Conservation (phyloP, 169 alveolate species). For the Plasmodium sp. region DNA sequence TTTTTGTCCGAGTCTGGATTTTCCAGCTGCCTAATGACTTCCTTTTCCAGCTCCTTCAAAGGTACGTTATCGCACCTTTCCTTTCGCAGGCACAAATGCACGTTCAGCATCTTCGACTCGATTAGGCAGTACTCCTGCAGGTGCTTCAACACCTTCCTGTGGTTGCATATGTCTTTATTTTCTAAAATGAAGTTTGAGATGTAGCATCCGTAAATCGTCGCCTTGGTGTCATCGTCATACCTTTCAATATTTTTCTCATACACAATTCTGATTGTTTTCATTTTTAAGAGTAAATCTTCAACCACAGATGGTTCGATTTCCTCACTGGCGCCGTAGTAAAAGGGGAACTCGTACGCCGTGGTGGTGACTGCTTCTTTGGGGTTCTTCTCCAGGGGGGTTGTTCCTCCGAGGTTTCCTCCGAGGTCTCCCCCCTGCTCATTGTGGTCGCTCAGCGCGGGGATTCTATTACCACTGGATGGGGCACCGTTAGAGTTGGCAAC, state of each 20-base stretch:
- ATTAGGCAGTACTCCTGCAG: conserved; percentile 42
- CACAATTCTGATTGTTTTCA: conserved; percentile 33
- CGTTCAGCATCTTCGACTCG: conserved; percentile 32
- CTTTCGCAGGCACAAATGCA: conserved; percentile 39
- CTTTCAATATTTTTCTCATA: conserved; percentile 65
- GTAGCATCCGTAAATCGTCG: conserved; percentile 45
- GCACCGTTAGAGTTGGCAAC: not conserved
- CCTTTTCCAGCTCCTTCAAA: conserved; percentile 27
- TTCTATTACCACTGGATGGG: not conserved
- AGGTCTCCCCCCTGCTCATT: not conserved
- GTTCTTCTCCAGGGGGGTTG: not conserved
- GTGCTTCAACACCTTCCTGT: conserved; percentile 38
- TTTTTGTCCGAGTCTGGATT: conserved; percentile 53
- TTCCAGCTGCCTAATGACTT: conserved; percentile 55
- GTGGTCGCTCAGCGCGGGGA: not conserved
- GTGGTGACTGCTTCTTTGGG: not conserved
- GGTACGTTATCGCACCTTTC: conserved; percentile 45
- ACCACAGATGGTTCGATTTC: conserved; percentile 7
- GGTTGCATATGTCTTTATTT: conserved; percentile 70
- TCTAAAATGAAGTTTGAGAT: conserved; percentile 55
- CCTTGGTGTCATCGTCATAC: conserved; percentile 67
- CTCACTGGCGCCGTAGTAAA: conserved; percentile 55
- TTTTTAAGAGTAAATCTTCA: conserved; percentile 53
- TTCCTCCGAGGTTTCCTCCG: not conserved
- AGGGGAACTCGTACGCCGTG: conserved; percentile 33